A percentile compares a stretch with the other conserved stretches of the same genome.
Conservation (phyloP, 768 basidiomycete genomes). For the Termitomyces sp. region DNA sequence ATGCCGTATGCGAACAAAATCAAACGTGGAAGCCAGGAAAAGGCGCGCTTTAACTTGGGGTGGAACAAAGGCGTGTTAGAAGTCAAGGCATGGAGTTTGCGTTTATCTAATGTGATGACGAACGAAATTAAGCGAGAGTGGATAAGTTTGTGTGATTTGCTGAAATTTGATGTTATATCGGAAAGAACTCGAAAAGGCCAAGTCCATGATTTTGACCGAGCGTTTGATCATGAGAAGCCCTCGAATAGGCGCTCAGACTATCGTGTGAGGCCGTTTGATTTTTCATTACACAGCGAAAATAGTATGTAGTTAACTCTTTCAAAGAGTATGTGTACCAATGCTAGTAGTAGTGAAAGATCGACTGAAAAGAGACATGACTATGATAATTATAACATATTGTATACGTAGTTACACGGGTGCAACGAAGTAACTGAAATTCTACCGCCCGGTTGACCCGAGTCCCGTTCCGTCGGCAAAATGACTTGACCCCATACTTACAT, state of each 20-base stretch:
- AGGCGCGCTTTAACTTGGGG: slow-evolving; percentile 4
- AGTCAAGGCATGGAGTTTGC: slow-evolving; percentile 5
- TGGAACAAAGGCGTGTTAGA: slow-evolving; percentile 6
- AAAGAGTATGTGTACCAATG: not conserved
- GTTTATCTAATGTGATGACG: slow-evolving; percentile 20
- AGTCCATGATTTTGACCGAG: not conserved
- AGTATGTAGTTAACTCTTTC: not conserved
- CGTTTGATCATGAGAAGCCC: not conserved
- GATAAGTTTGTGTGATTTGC: slow-evolving; percentile 2
- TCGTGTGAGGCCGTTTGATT: not conserved
- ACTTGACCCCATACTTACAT: slow-evolving; percentile 1
- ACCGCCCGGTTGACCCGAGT: slow-evolving; percentile 6
- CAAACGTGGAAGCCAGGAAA: not conserved
- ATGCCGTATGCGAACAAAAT: slow-evolving; percentile 1
- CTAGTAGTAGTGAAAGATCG: not conserved
- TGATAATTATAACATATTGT: not conserved
- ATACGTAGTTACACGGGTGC: no score
- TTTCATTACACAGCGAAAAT: not conserved
- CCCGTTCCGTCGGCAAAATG: slow-evolving; percentile 5
- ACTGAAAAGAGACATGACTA: not conserved
- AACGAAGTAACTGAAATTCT: no score
- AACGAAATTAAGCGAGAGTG: slow-evolving; percentile 10
- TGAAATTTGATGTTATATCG: not conserved
- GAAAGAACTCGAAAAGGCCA: not conserved
- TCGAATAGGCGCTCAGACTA: not conserved